Percentiles rank a stretch among this genome's conserved stretches.
phyloP scores from a whole-genome alignment of 768 basidiomycete species.

The Tulasnella calospora region DNA sequence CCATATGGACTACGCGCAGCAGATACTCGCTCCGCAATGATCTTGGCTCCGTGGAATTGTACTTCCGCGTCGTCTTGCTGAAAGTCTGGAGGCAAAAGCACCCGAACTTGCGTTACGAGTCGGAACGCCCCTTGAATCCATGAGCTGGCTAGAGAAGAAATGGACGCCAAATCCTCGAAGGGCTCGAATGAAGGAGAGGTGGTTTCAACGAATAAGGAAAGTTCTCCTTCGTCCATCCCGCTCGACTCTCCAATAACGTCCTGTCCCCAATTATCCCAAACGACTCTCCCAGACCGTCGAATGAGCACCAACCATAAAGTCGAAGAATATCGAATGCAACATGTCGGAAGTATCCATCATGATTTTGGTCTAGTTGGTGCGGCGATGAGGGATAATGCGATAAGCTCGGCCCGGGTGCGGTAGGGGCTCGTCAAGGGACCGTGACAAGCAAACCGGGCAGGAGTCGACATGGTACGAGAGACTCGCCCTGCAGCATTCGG shows the following conservation, averaged over 20 bases:
- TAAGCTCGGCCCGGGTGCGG: neutral
- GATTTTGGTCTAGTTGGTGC: neutral
- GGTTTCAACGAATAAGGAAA: neutral
- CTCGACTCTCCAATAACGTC: neutral
- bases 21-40: neutral
- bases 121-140: slow-evolving; percentile 15
- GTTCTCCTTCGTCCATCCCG: neutral
- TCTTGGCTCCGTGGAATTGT: neutral
- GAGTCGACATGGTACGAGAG: neutral
- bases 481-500: neutral
- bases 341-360: neutral
- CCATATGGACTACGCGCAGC: neutral
- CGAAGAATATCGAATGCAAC: neutral
- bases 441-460: slow-evolving; percentile 6
- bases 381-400: neutral
- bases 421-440: neutral
- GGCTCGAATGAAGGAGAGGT: neutral
- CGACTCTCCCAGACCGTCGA: neutral
- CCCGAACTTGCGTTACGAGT: slow-evolving; percentile 2
- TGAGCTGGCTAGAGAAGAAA: neutral
- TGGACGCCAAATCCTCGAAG: neutral
- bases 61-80: neutral
- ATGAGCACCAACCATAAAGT: neutral
- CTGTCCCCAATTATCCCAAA: slow-evolving; percentile 9
- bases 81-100: neutral